Percentiles rank a stretch among this genome's conserved stretches.
Evolutionary conservation across 768 basidiomycete species (phyloP).

Genomic region (Gloeostereum incarnatum): DNA sequence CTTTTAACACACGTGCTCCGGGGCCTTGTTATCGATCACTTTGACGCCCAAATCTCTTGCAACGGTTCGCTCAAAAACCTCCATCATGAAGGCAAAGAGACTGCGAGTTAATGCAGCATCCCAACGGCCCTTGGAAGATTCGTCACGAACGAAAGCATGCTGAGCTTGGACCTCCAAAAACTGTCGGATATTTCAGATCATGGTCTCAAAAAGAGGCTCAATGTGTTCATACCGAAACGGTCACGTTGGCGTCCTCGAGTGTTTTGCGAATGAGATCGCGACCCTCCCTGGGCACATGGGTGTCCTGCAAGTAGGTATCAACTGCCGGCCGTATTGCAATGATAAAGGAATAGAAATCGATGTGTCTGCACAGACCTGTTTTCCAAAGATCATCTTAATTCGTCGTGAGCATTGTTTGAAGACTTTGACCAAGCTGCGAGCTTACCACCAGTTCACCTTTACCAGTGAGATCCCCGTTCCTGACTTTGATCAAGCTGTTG

Average conservation of each 20-base stretch:
- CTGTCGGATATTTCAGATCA: slow-evolving; percentile 24
- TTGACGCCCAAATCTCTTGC: slow-evolving; percentile 78
- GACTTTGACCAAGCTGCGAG: slow-evolving; percentile 3
- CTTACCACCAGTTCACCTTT: slow-evolving; percentile 82
- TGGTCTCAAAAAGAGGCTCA: background rate
- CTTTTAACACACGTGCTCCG: slow-evolving; percentile 75
- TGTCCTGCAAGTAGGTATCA: slow-evolving; percentile 53
- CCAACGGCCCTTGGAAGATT: slow-evolving; percentile 89
- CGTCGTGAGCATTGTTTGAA: background rate
- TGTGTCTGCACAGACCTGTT: slow-evolving; percentile 46
- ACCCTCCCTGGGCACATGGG: slow-evolving; percentile 84
- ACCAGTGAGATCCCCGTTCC: slow-evolving; percentile 62
- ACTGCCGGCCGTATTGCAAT: slow-evolving; percentile 3
- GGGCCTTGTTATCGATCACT: slow-evolving; percentile 28
- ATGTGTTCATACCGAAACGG: slow-evolving; percentile 46
- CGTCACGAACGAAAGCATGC: slow-evolving; percentile 93
- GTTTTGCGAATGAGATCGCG: slow-evolving; percentile 76
- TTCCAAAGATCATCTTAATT: slow-evolving; percentile 86
- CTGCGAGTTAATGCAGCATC: slow-evolving; percentile 84
- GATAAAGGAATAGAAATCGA: slow-evolving; percentile 1
- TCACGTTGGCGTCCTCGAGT: slow-evolving; percentile 72
- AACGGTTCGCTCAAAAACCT: slow-evolving; percentile 85
- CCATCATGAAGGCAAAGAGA: slow-evolving; percentile 82
- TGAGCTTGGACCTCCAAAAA: slow-evolving; percentile 96
- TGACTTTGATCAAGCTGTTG: slow-evolving; percentile 68